Conservation (phyloP, 1,139 yeast genomes). For the Yamadazyma taylorii region DNA sequence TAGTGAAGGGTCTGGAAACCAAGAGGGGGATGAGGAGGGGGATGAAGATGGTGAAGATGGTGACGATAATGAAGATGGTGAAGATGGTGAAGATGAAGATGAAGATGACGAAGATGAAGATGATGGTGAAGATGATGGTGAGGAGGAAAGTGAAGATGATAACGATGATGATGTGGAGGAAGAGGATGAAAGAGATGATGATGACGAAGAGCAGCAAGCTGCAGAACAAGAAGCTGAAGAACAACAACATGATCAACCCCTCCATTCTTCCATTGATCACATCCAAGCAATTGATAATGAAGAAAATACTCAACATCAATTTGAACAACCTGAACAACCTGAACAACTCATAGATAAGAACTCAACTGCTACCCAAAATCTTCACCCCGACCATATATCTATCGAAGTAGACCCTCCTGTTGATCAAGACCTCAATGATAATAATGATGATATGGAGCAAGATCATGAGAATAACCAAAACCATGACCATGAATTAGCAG, state of each 20-base stretch:
- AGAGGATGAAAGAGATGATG: slow-evolving; percentile 1
- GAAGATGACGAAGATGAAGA: slow-evolving; percentile 4
- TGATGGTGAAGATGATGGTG: slow-evolving; percentile 2
- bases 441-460: slow-evolving; percentile 5
- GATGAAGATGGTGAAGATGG: slow-evolving; percentile 1
- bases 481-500: neutral
- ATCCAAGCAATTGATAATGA: too few species aligned
- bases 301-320: slow-evolving; percentile 3
- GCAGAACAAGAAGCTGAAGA: slow-evolving; percentile 6
- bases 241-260: slow-evolving; percentile 3
- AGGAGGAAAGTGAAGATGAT: slow-evolving; percentile 2
- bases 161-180: slow-evolving; percentile 4
- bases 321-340: neutral
- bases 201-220: slow-evolving; percentile 1
- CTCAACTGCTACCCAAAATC: neutral
- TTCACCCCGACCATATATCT: neutral
- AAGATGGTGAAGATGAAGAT: slow-evolving; percentile 1
- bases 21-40: slow-evolving; percentile 4
- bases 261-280: too few species aligned
- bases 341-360: too few species aligned
- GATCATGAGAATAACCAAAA: slow-evolving; percentile 1
- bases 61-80: slow-evolving; percentile 3
- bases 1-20: slow-evolving; percentile 1
- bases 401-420: slow-evolving; percentile 3
- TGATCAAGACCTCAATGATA: slow-evolving; percentile 10